Evolutionary conservation across 2,329 filamentous ascomycete species (phyloP), one percentile per base, ranked within the genome.

Genomic region (Tolypocladium pustulatum): DNA sequence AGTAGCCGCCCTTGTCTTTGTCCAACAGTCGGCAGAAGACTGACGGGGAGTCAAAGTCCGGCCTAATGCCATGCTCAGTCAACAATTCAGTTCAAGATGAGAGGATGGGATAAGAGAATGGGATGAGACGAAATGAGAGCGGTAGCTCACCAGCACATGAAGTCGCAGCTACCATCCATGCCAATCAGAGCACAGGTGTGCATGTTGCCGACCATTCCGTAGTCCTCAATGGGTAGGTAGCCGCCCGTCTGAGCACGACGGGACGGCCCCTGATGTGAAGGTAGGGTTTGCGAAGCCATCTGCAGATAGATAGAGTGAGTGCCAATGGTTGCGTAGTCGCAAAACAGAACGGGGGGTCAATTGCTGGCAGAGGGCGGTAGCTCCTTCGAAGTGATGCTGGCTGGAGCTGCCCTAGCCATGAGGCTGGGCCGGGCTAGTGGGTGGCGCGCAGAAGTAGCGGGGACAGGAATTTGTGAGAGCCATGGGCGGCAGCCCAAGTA

Each of bases 201-300:
- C 87, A 91, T 90, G 67, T 91, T 90, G 30, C 88, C 88, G 65
- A 91, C 89, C 71, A 91, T 81, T 58, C 88, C 88, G 77, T 91
- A 91, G 71, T 91, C 83, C 68, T 91, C 88, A 63, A 90, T 88
- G 54, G 81, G 81, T 34, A 83, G 75, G 64, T 83, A 84, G 37
- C 80, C 81, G 15, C 71, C 73, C 56, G 69, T 67, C 69, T 74
- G 72, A 30, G 65, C 63, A 30, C 71, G 65, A 36, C 71, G 68
- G 56, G 68, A 68, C 55, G 64, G 64, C 13, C 68, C 69, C 43
- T 69, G 71, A 60, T 71, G 66, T 17, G 63, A 68, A 46, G 68
- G 68, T 25, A 72, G 63, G 49, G 66, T 68, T 54, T 71, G 67
- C 41, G 67, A 63, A 34, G 72, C 64, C 72, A 76, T 75, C 55